Evolutionary conservation across 2,329 filamentous ascomycete genomes (phyloP).

Genomic region (Neoarthrinium moseri): DNA sequence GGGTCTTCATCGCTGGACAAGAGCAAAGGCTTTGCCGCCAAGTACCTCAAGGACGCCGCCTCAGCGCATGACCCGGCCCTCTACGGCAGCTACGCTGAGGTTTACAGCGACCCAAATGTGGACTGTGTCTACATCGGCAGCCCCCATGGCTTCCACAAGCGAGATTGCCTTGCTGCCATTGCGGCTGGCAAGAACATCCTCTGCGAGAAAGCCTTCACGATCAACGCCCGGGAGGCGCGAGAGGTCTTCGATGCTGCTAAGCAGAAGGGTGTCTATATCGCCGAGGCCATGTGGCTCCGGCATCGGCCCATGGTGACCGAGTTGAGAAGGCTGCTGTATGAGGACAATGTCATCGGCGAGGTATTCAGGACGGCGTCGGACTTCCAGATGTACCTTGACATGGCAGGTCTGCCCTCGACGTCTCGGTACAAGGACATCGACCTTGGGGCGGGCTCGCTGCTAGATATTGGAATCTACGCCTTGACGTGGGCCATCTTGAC

Average conservation of each 20-base stretch:
- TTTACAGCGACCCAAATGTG: slow-evolving; percentile 38
- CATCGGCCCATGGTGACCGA: slow-evolving; percentile 36
- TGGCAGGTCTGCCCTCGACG: slow-evolving; percentile 25
- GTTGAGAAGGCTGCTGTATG: slow-evolving; percentile 33
- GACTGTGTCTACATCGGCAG: slow-evolving; percentile 46
- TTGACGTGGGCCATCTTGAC: slow-evolving; percentile 37
- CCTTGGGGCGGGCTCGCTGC: slow-evolving; percentile 39
- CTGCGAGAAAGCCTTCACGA: slow-evolving; percentile 44
- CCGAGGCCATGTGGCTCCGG: slow-evolving; percentile 47
- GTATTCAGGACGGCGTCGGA: slow-evolving; percentile 38
- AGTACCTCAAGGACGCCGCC: slow-evolving; percentile 20
- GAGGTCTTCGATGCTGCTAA: slow-evolving; percentile 38
- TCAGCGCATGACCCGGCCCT: slow-evolving; percentile 29
- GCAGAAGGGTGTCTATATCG: slow-evolving; percentile 38
- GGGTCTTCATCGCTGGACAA: slow-evolving; percentile 38
- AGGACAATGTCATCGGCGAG: slow-evolving; percentile 37
- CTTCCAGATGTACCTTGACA: slow-evolving; percentile 35
- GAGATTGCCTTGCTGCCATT: slow-evolving; percentile 42
- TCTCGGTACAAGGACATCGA: slow-evolving; percentile 34
- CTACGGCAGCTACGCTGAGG: slow-evolving; percentile 37
- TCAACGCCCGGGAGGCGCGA: slow-evolving; percentile 37
- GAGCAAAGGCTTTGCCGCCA: slow-evolving; percentile 35
- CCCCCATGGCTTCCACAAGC: slow-evolving; percentile 42
- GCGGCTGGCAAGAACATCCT: slow-evolving; percentile 40
- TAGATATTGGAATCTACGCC: slow-evolving; percentile 44